Evolutionary conservation across 345 rosid genomes (phyloP), one percentile per base, ranked within the genome.

Genomic region (Eucalyptus marginata): DNA sequence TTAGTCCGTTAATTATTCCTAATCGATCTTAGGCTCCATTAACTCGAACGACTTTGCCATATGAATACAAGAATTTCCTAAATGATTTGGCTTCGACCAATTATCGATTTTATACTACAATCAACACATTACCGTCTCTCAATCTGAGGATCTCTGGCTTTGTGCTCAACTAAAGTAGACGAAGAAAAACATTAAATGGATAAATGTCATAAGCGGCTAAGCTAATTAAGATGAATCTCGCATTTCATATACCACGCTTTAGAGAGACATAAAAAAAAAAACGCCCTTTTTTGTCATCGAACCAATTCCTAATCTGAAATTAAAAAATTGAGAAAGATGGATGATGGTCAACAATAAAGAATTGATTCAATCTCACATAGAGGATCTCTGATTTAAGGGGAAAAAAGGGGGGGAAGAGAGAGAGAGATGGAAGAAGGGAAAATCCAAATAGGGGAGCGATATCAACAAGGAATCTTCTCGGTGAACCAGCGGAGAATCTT

Each of bases 401-500:
- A n/a, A 40, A 13, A 7, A 46, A 22, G 8, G 25, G 3, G 71
- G 25, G 24, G 5, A 5, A 16, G 47, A 44, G 66, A 25, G 17
- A 87, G 25, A 47, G 79, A 7, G 17, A 43, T 11, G 15, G 44
- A 33, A 31, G 44, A 20, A 31, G 46, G 54, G 33, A 87, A 64
- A 8, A 66, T 22, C 47, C 83, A 66, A 22, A 43, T 17, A 16
- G 86, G 33, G 43, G 71, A 31, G 18, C 20, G 29, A 86, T 3
- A 31, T 84, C 86, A 89, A 80, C 90, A 89, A 5, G 90, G 90
- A 25, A 89, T 89, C 83, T 89, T 59, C 29, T 89, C 58, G 1
- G 87, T 89, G 64, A 89, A 89, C 89, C 90, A 89, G 1, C 90
- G 90, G 79, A 89, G 89, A 59, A 89, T 44, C 58, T 87, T 87